Conservation (phyloP, 805 yeast genomes). For the Candida dajiaensis region DNA sequence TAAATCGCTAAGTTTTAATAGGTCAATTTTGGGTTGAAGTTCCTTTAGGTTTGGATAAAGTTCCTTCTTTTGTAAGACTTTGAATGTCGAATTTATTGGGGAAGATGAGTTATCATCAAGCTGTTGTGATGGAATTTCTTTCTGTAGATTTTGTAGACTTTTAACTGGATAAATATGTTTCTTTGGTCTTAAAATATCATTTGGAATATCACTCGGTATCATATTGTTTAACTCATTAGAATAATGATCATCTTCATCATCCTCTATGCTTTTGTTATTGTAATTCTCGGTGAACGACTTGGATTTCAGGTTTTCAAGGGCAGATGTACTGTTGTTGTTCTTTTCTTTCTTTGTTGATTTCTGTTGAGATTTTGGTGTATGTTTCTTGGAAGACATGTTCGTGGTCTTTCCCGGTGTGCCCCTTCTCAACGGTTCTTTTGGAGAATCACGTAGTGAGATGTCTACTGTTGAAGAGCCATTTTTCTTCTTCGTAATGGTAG, state of each 20-base stretch:
- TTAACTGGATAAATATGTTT: slow-evolving; percentile 17
- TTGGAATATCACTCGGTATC: slow-evolving; percentile 16
- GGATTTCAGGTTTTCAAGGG: not conserved
- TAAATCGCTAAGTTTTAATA: not conserved
- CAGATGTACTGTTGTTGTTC: not conserved
- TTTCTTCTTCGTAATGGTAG: not conserved
- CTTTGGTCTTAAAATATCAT: slow-evolving; percentile 23
- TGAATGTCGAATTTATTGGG: not conserved
- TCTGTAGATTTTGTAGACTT: slow-evolving; percentile 5
- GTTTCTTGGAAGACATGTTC: slow-evolving; percentile 1
- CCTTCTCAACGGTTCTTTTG: slow-evolving; percentile 16
- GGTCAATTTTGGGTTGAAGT: not conserved
- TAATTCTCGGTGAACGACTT: not conserved
- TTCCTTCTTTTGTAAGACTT: slow-evolving; percentile 4
- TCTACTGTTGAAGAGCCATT: slow-evolving; percentile 5
- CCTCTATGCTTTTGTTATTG: not conserved
- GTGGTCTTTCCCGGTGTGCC: slow-evolving; percentile 17
- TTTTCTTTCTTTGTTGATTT: not conserved
- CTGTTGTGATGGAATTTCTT: not conserved
- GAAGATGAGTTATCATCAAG: not conserved
- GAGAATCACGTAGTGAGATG: slow-evolving; percentile 18
- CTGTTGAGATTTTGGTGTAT: not conserved
- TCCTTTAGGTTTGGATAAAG: slow-evolving; percentile 1
- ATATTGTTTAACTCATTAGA: slow-evolving; percentile 13
- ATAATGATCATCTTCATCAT: slow-evolving; percentile 3